Evolutionary conservation across 768 basidiomycete genomes (phyloP), one percentile per base, ranked within the genome.

Genomic region (Boletus rubroflammeus): DNA sequence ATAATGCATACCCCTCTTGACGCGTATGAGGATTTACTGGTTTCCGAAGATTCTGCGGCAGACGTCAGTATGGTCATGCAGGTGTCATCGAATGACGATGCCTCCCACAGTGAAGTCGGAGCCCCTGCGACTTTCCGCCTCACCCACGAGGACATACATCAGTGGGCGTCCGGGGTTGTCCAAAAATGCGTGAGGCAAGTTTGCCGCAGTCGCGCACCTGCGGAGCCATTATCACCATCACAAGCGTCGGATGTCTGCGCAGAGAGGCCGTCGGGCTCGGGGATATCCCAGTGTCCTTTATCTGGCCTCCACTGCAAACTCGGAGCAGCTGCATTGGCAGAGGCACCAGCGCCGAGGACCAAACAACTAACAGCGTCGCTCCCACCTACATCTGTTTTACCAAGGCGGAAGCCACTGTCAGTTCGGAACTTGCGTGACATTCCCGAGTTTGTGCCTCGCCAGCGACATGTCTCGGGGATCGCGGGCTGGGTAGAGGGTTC

Each of bases 381-480:
- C 23, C 32, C 35, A 8, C 19, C 51, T 17, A 45, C 38, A 5
- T 28, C 26, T 26, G 38, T 14, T 36, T 21, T 14, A 17, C 46
- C 54, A 11, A 17, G 13, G 35, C 50, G 38, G 23, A 57, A 54
- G 32, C 51, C 45, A 11, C 23, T 52, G 34, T 42, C 38, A 1
- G 34, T 28, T 35, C 64, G 58, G 10, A 54, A 55, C 42, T 5
- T 58, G 21, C 55, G 50, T 17, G 61, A 59, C 50, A 55, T 67
- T 47, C 67, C 61, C 45, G 64, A 68, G 36, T 68, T 68, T 43
- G 54, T 68, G 14, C 66, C 67, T 54, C 56, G 62, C 17, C 67
- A 59, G 35, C 55, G 53, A 47, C 51, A 36, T 8, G 29, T 29
- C 15, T 35, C 49, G 41, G 43, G 35, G 17, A 21, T 39, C 21